These are phyloP conservation scores for Stephania yunnanensis DNA, from an alignment of 164 flowering plant genomes.

Conservation along the genomic window DNA sequence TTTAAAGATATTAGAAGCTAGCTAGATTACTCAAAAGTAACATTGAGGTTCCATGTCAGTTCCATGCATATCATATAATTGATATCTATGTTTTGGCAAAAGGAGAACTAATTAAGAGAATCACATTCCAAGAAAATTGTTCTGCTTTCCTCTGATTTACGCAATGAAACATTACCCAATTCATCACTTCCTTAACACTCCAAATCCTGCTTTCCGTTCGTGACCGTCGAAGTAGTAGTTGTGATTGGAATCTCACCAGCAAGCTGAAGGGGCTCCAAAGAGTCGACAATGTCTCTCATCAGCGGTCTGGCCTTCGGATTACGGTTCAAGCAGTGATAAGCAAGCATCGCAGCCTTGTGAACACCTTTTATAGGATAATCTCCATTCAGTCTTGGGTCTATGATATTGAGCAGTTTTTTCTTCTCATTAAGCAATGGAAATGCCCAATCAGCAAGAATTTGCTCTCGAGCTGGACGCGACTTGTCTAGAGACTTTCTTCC, in stretches of 20 bases:
- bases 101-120: neutral
- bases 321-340: constrained; percentile 78
- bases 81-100: constrained; percentile 1
- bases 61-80: no score
- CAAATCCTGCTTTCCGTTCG: neutral
- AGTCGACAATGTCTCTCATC: constrained; percentile 86
- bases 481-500: constrained; percentile 80
- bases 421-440: constrained; percentile 68
- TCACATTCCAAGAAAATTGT: neutral
- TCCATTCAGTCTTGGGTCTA: constrained; percentile 73
- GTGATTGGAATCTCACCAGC: constrained; percentile 21
- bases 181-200: neutral
- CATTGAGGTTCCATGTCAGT: no score
- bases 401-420: constrained; percentile 62
- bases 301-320: constrained; percentile 91
- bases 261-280: constrained; percentile 79
- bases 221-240: neutral
- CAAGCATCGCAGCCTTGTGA: constrained; percentile 91
- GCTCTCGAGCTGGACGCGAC: constrained; percentile 67
- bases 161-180: neutral
- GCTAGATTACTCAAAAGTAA: no score
- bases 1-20: no score
- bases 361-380: constrained; percentile 73
- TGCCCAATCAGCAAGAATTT: constrained; percentile 82
- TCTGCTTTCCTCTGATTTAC: neutral